These are phyloP conservation scores for Trichosporon ovoides DNA, from an alignment of 1,284 basidiomycete genomes.

Conservation along the genomic window DNA sequence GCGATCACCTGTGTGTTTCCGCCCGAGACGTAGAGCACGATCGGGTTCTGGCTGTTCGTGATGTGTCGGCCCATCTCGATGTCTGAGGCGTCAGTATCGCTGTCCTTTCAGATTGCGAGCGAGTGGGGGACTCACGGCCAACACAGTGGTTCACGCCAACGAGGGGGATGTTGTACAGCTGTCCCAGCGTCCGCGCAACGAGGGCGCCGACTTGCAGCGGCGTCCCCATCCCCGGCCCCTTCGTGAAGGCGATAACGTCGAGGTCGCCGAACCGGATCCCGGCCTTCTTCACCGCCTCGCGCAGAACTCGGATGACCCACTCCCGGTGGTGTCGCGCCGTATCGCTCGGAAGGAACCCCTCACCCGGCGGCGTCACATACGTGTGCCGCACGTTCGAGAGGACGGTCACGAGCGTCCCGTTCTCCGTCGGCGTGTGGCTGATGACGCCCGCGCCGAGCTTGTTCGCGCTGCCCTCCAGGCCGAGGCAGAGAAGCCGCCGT, in stretches of 20 bases:
- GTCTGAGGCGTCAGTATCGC: constrained; percentile 54
- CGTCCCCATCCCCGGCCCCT: constrained; percentile 98
- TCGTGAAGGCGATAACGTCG: constrained; percentile 95
- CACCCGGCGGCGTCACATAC: constrained; percentile 95
- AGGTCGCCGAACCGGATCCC: constrained; percentile 67
- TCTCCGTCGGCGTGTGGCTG: constrained; percentile 57
- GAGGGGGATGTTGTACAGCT: constrained; percentile 84
- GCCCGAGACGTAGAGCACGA: constrained; percentile 97
- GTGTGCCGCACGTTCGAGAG: constrained; percentile 89
- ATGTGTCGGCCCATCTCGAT: constrained; percentile 98
- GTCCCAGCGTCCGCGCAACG: constrained; percentile 88
- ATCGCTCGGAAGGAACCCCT: constrained; percentile 92
- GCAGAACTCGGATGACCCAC: constrained; percentile 83
- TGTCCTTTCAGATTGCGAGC: too few species aligned
- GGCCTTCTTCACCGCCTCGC: constrained; percentile 70
- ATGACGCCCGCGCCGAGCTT: constrained; percentile 97
- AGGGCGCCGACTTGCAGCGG: constrained; percentile 91
- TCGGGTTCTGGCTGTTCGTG: constrained; percentile 88
- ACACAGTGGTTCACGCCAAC: constrained; percentile 98
- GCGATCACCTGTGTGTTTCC: constrained; percentile 99
- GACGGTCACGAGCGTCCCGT: constrained; percentile 54
- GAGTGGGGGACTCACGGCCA: constrained; percentile 76
- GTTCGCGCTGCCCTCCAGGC: constrained; percentile 93
- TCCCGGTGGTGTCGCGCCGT: constrained; percentile 93
- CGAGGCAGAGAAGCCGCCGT: constrained; percentile 55